Evolutionary conservation across 2,329 filamentous ascomycete genomes (phyloP).

Genomic region (Bipolaris sorokiniana): DNA sequence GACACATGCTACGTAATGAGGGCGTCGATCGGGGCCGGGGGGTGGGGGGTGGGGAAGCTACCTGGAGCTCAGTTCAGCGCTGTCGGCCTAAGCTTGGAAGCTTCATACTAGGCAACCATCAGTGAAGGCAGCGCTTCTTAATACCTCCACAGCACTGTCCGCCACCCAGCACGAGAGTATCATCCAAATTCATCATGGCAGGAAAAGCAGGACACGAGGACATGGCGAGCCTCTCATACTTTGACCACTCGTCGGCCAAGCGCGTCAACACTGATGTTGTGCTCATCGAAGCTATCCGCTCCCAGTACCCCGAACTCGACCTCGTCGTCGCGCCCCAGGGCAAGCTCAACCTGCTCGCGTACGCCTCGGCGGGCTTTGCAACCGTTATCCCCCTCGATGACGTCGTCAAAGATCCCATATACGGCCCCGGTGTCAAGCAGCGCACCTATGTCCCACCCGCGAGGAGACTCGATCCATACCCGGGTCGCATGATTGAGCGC

Average conservation of each 20-base stretch:
- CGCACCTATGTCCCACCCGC: slow-evolving; percentile 49
- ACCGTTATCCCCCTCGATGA: slow-evolving; percentile 51
- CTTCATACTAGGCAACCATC: slow-evolving; percentile 4
- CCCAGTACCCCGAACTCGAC: slow-evolving; percentile 54
- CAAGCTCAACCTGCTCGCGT: slow-evolving; percentile 50
- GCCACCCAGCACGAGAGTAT: background rate
- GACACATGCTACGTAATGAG: slow-evolving; percentile 10
- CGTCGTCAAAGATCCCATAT: slow-evolving; percentile 46
- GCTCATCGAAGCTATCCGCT: slow-evolving; percentile 53
- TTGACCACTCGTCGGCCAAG: slow-evolving; percentile 52
- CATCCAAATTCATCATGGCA: background rate
- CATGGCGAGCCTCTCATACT: slow-evolving; percentile 49
- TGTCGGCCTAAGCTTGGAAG: slow-evolving; percentile 5
- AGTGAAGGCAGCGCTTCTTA: background rate
- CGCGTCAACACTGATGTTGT: slow-evolving; percentile 54
- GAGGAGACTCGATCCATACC: slow-evolving; percentile 45
- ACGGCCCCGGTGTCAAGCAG: slow-evolving; percentile 44
- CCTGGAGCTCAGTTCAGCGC: background rate
- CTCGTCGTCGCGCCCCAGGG: slow-evolving; percentile 49
- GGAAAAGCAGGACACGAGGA: slow-evolving; percentile 37
- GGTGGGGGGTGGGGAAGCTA: slow-evolving; percentile 12
- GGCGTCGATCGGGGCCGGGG: background rate
- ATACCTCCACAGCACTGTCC: slow-evolving; percentile 18
- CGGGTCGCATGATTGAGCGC: slow-evolving; percentile 47
- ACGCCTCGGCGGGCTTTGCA: slow-evolving; percentile 52